These are phyloP conservation scores for Quercus glauca DNA, from an alignment of 306 rosid genomes.

Conservation along the genomic window DNA sequence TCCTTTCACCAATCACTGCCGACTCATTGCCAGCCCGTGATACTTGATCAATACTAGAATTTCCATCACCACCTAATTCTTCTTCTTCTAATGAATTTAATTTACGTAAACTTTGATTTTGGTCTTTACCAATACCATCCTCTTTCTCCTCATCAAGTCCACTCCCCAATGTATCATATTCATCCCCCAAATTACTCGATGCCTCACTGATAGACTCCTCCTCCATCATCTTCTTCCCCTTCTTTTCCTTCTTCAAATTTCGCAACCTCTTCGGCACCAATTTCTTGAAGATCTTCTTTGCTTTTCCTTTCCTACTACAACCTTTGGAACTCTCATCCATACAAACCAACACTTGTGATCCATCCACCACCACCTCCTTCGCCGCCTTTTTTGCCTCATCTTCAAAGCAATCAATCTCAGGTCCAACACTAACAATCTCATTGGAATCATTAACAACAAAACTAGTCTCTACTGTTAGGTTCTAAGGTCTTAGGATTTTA, in stretches of 20 bases:
- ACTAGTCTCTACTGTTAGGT: too few relatives aligned
- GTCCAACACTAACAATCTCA: slow-evolving; percentile 5
- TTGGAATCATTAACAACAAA: not conserved
- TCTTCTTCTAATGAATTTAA: not conserved
- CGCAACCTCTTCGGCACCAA: slow-evolving; percentile 58
- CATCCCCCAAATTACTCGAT: slow-evolving; percentile 25
- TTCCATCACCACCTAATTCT: slow-evolving; percentile 18
- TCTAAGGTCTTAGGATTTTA: too few relatives aligned
- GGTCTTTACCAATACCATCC: slow-evolving; percentile 3
- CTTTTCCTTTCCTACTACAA: slow-evolving; percentile 33
- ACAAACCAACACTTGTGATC: not conserved
- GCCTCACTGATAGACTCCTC: slow-evolving; percentile 26
- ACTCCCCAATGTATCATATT: not conserved
- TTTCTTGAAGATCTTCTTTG: slow-evolving; percentile 55
- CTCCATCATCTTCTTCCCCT: slow-evolving; percentile 6
- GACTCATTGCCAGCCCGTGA: not conserved
- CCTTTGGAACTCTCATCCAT: slow-evolving; percentile 18
- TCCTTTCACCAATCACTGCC: not conserved
- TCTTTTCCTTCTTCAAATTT: slow-evolving; percentile 15
- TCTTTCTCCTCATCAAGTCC: slow-evolving; percentile 15
- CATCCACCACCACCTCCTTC: slow-evolving; percentile 13
- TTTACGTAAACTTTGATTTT: not conserved
- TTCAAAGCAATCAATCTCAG: slow-evolving; percentile 15
- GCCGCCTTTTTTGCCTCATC: not conserved
- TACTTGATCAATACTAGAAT: not conserved